Evolutionary conservation across 164 flowering plant genomes (phyloP), one percentile per base, ranked within the genome.

Genomic region (Protea cynaroides): DNA sequence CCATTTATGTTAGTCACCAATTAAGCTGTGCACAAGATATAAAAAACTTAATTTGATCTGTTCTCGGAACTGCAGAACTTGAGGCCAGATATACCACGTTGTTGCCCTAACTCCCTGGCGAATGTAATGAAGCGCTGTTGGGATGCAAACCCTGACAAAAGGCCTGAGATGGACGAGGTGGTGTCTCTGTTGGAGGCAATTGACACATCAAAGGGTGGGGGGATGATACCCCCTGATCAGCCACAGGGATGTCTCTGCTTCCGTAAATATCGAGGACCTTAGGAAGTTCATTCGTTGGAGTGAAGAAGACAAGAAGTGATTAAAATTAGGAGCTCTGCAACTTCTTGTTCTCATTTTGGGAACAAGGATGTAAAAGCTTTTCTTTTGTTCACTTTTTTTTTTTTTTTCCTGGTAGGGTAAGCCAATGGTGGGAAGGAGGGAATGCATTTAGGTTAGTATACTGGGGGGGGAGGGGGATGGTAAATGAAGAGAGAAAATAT

Each of bases 111-210:
- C 65, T 74, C 96, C 22, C 63, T 93, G 13, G 83, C 89, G 29
- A 87, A 86, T 66, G 89, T 93, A 61, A 93, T 90, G 98, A 87
- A 81, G 66, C 75, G 79, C 60, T 93, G 98, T 78, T 93, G 98
- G 98, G 98, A 92, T 73, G 96, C 96, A 13, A 85, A 83, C 66
- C 96, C 93, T 6, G 96, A 90, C 62, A 90, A 82, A 71, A 77
- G 98, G 49, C 98, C 97, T 0, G 98, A 93, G 72, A 93, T 93
- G 98, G 96, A 93, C 40, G 97, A 93, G 71, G 97, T 85, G 22
- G 98, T 90, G 15, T 55, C 89, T n/a, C 62, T 90, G 89, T 23
- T 89, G 69, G 97, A 93, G 76, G 92, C 86, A 25, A 85, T 93
- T 8, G 98, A 93, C 70, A 88, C 93, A 25, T 74, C 90, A 2